Percentiles rank a stretch among this genome's conserved stretches.
These are phyloP conservation scores for Laguncularia racemosa DNA, from an alignment of 345 rosid species.

Conservation along the genomic window DNA sequence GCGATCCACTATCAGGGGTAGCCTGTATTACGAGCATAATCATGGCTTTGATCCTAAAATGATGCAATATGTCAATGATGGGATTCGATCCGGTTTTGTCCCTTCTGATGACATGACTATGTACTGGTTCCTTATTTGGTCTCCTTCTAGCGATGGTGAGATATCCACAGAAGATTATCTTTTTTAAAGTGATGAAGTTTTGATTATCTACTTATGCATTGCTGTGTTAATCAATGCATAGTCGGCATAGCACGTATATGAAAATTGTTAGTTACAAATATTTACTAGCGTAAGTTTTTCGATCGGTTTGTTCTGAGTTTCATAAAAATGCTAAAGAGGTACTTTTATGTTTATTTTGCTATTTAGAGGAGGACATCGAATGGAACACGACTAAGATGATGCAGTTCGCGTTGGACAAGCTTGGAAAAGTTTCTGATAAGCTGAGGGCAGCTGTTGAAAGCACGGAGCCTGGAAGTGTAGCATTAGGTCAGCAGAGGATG, in stretches of 20 bases:
- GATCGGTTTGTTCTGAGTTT: not conserved
- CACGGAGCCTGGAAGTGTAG: constrained; percentile 27
- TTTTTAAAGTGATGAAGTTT: too few relatives aligned
- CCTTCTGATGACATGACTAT: constrained; percentile 34
- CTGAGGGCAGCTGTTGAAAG: constrained; percentile 27
- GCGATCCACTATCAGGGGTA: constrained; percentile 40
- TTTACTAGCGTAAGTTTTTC: too few relatives aligned
- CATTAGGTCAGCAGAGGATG: constrained; percentile 21
- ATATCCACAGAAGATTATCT: not conserved
- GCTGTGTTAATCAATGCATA: too few relatives aligned
- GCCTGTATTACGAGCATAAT: constrained; percentile 19
- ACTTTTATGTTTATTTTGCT: not conserved
- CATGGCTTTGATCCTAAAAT: constrained; percentile 38
- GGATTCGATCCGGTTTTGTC: constrained; percentile 38
- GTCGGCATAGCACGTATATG: too few relatives aligned
- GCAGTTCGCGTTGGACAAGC: constrained; percentile 34
- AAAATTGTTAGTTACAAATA: too few relatives aligned
- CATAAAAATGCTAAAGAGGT: not conserved
- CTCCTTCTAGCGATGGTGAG: constrained; percentile 26
- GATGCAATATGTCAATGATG: constrained; percentile 33
- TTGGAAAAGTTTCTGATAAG: constrained; percentile 26
- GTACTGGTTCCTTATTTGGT: constrained; percentile 13
- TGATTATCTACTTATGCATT: too few relatives aligned
- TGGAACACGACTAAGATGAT: constrained; percentile 27
- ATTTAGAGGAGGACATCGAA: constrained; percentile 17